Base-by-base conservation (phyloP, 2,329 filamentous ascomycete genomes). In the Trichophyton verrucosum region DNA sequence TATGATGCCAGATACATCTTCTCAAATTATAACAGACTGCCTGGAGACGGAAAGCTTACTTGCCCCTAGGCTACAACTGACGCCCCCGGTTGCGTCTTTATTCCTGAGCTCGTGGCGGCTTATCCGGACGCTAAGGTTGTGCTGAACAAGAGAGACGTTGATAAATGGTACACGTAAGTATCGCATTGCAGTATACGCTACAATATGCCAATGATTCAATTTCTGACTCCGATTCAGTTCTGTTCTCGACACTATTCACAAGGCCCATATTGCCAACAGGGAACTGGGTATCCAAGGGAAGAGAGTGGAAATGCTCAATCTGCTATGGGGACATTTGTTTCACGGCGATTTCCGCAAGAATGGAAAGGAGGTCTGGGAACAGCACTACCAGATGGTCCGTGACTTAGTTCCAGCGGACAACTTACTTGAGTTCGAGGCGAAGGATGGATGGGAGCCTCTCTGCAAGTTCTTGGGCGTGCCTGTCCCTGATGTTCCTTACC, bases 41-140 rank as follows among this genome's bases (percentile, higher is more conserved):
- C 20, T 17, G 11, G 13, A 33, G 4, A 30, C 13, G 11, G 13
- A 13, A 42, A 24, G n/a, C 56, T 46, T 15, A 58, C 6, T 46
- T n/a, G 17, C 15, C 13, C 53, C 1, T 61, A 82, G 73, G 84
- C 84, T 51, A 83, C 87, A 17, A 86, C 83, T 72, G 86, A 88
- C 76, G 86, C 82, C 81, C 85, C 85, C 9, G 82, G 82, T 27
- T 81, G 83, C 56, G 82, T 83, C 49, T 88, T 89, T 67, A 82
- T 83, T 60, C 81, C 84, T 71, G 86, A 88, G 71, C 77, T 89
- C 63, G 85, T 88, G 64, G 82, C 85, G 68, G 83, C 85, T 13
- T 88, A 88, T 69, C 86, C 86, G 1, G 83, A 88, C 60, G 86
- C 86, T 62, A 88, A 88, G 72, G 82, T 88, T 58, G 80, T 89